A percentile compares a stretch with the other conserved stretches of the same genome.
Conservation (phyloP, 202 grass and related monocot species). For the Sporobolus alterniflorus region DNA sequence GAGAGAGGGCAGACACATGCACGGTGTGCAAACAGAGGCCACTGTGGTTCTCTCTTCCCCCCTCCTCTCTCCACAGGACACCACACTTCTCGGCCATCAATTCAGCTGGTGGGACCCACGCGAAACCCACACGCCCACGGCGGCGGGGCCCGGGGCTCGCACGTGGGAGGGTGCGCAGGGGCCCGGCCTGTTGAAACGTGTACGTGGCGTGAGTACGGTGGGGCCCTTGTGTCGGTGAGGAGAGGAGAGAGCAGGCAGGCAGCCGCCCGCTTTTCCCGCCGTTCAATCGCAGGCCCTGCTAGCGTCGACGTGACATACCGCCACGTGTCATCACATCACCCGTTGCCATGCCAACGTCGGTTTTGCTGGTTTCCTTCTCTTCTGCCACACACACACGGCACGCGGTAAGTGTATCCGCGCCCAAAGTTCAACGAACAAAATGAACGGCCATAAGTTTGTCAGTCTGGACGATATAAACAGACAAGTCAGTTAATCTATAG, state of each 20-base stretch:
- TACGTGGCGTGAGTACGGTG: accelerated
- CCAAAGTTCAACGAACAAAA: no score
- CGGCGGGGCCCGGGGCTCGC: background rate
- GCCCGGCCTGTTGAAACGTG: background rate
- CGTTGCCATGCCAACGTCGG: background rate
- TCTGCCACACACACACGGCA: no score
- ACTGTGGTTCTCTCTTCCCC: background rate
- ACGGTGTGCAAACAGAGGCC: background rate
- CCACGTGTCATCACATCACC: constrained; percentile 13
- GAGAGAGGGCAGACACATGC: background rate
- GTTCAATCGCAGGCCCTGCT: constrained; percentile 28
- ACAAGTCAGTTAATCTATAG: no score
- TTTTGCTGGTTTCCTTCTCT: background rate
- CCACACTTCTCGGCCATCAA: background rate
- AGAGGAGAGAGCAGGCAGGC: background rate
- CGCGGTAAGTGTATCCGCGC: no score
- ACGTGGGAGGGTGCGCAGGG: constrained; percentile 29
- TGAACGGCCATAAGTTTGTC: no score
- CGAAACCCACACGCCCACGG: background rate
- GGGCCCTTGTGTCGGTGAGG: background rate
- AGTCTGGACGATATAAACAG: no score
- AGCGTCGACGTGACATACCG: constrained; percentile 38
- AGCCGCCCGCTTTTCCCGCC: constrained; percentile 41
- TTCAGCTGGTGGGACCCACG: background rate
- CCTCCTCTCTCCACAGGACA: background rate